Evolutionary conservation across 768 basidiomycete species (phyloP).

Genomic region (Suillus plorans): DNA sequence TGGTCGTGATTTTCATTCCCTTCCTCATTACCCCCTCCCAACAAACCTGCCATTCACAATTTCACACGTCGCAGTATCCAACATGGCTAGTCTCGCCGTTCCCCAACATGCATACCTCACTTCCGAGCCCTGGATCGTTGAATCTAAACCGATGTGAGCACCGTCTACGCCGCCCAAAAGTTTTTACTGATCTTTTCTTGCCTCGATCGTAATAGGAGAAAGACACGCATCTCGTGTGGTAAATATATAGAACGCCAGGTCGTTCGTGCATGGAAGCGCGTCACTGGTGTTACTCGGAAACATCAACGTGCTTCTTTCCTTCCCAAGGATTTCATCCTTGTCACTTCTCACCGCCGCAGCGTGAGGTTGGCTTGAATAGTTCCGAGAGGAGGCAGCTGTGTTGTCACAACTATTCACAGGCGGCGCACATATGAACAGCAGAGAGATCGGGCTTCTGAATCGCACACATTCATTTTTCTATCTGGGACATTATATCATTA

Average conservation of each 20-base stretch:
- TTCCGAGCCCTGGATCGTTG: slow-evolving; percentile 27
- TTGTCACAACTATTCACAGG: not conserved
- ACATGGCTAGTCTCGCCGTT: not conserved
- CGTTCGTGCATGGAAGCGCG: slow-evolving; percentile 58
- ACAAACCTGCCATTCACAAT: not conserved
- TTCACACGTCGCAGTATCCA: not conserved
- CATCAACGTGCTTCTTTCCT: slow-evolving; percentile 52
- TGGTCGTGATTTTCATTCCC: slow-evolving; percentile 21
- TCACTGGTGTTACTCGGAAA: slow-evolving; percentile 54
- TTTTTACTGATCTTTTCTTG: not conserved
- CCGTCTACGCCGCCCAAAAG: not conserved
- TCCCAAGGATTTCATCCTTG: slow-evolving; percentile 60
- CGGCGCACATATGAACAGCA: not conserved
- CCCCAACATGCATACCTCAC: slow-evolving; percentile 17
- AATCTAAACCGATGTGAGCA: slow-evolving; percentile 25
- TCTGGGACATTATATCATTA: not conserved
- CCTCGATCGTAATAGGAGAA: slow-evolving; percentile 17
- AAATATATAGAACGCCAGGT: slow-evolving; percentile 59
- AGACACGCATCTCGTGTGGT: slow-evolving; percentile 32
- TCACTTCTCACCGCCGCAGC: slow-evolving; percentile 57
- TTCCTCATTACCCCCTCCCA: slow-evolving; percentile 8
- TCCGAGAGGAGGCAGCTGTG: not conserved
- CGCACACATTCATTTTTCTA: not conserved
- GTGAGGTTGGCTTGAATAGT: slow-evolving; percentile 35
- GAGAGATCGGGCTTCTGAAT: not conserved